A percentile compares a stretch with the other conserved stretches of the same genome.
Evolutionary conservation across 441 rosid species (phyloP).

Genomic region (Jatropha multifida): DNA sequence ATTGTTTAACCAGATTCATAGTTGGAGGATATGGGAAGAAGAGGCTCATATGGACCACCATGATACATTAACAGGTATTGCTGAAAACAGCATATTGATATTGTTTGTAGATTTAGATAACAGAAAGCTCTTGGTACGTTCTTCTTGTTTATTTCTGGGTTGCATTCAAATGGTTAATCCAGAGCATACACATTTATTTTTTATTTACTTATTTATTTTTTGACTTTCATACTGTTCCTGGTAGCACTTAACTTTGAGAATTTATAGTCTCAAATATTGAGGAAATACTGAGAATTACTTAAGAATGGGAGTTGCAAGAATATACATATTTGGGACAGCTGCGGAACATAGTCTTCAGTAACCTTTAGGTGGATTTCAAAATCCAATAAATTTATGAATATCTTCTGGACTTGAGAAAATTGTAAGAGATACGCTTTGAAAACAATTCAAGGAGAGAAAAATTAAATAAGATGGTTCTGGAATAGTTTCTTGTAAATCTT

Average conservation of each 20-base stretch:
- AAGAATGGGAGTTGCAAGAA: neutral
- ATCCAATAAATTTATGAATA: neutral
- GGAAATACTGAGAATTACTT: neutral
- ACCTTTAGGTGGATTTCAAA: neutral
- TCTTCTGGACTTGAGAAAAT: neutral
- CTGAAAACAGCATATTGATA: conserved; percentile 8
- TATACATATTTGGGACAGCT: neutral
- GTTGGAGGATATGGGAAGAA: conserved; percentile 92
- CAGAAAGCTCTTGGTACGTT: neutral
- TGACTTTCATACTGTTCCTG: neutral
- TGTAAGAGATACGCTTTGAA: neutral
- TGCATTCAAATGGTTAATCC: conserved; percentile 6
- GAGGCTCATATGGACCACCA: conserved; percentile 68
- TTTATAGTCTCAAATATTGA: neutral
- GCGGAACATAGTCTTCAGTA: neutral
- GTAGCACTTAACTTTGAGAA: neutral
- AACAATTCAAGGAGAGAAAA: neutral
- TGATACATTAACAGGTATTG: conserved; percentile 58
- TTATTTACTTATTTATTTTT: neutral
- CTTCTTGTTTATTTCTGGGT: conserved; percentile 9
- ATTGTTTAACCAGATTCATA: conserved; percentile 58
- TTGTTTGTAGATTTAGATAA: conserved; percentile 1
- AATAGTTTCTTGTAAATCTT: neutral
- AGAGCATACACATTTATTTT: neutral
- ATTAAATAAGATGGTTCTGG: neutral